Conservation (phyloP, 768 basidiomycete genomes). For the Boletus patriciae region DNA sequence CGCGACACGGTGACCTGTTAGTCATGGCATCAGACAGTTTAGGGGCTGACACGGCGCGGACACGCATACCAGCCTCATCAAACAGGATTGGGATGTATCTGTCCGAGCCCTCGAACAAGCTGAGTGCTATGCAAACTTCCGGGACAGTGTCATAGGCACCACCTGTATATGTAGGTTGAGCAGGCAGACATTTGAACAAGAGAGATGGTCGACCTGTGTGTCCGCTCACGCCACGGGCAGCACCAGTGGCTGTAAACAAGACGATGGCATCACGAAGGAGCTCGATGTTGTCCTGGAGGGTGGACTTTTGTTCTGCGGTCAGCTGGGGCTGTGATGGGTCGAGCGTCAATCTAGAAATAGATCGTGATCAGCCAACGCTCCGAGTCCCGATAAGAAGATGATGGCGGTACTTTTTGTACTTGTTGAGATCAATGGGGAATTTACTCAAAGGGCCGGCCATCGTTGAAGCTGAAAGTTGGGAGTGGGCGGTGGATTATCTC, state of each 20-base stretch:
- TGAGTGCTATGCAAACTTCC: constrained; percentile 77
- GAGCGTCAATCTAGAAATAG: constrained; percentile 57
- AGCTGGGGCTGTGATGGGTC: constrained; percentile 68
- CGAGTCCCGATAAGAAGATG: not conserved
- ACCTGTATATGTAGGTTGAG: constrained; percentile 35
- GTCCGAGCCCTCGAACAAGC: constrained; percentile 63
- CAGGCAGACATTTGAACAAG: not conserved
- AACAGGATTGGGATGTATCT: constrained; percentile 70
- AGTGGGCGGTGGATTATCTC: not conserved
- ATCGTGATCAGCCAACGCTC: constrained; percentile 4
- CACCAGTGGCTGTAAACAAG: constrained; percentile 81
- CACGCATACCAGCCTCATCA: constrained; percentile 73
- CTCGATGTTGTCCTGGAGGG: constrained; percentile 68
- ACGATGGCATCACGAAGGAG: constrained; percentile 84
- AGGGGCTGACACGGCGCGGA: not conserved
- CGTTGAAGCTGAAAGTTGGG: constrained; percentile 17
- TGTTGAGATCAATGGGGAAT: constrained; percentile 78
- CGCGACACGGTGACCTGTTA: constrained; percentile 80
- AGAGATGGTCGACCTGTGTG: constrained; percentile 58
- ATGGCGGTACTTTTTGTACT: constrained; percentile 64
- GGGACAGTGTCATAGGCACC: constrained; percentile 78
- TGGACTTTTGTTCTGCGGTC: constrained; percentile 57
- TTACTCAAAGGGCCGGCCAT: constrained; percentile 43
- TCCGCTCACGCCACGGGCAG: constrained; percentile 83
- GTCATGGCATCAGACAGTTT: not conserved